Percentiles rank a stretch among this genome's conserved stretches.
phyloP scores from a whole-genome alignment of 345 rosid genomes.

The Cardamine occulta region DNA sequence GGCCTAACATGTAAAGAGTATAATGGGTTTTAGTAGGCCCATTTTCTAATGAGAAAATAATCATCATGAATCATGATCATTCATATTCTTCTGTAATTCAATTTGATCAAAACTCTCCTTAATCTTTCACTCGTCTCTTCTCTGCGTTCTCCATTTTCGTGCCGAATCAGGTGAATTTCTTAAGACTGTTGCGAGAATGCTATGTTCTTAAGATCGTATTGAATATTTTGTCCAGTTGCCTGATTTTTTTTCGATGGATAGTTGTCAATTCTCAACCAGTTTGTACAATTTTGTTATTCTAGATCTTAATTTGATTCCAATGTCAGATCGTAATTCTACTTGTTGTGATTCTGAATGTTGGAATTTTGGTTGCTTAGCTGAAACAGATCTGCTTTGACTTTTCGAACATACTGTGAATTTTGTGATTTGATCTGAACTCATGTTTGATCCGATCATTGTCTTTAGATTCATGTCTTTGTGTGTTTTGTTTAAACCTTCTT shows the following conservation, averaged over 20 bases:
- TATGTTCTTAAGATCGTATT: not conserved
- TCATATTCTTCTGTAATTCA: not conserved
- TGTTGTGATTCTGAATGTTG: not conserved
- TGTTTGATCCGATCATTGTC: slow-evolving; percentile 13
- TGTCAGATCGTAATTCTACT: not conserved
- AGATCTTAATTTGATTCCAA: slow-evolving; percentile 18
- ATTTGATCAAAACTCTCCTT: not conserved
- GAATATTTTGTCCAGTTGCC: not conserved
- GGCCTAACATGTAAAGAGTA: not conserved
- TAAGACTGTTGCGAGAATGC: not conserved
- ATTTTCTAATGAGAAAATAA: not conserved
- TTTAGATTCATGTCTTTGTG: slow-evolving; percentile 6
- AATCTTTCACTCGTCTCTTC: not conserved
- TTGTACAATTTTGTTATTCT: not conserved
- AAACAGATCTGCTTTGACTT: slow-evolving; percentile 31
- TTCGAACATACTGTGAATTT: not conserved
- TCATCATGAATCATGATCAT: not conserved
- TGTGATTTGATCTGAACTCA: not conserved
- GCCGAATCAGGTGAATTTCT: slow-evolving; percentile 18
- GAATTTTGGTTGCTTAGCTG: not conserved
- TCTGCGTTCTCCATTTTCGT: not conserved
- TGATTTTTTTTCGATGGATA: not conserved
- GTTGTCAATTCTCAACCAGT: not conserved
- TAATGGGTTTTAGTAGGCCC: slow-evolving; percentile 15
- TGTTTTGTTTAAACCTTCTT: not conserved